phyloP scores from a whole-genome alignment of 441 rosid species.

The Corymbia calophylla region DNA sequence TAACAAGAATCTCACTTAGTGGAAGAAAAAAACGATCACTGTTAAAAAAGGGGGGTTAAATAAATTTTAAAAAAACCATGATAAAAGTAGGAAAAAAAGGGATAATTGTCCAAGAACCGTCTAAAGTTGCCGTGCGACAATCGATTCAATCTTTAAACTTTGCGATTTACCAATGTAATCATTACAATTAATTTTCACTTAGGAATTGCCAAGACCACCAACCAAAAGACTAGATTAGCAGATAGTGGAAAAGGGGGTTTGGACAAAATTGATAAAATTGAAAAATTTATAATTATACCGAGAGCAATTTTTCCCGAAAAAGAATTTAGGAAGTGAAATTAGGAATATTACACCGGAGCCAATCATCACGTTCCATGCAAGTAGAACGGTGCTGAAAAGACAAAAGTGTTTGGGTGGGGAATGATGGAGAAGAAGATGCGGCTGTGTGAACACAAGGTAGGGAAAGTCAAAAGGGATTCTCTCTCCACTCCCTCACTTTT shows the following conservation, averaged over 20 bases:
- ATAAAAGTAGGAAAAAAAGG: neutral
- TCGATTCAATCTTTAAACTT: fast-evolving
- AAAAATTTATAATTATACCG: too few relatives aligned
- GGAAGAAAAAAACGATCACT: neutral
- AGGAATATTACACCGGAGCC: neutral
- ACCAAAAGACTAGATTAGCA: fast-evolving
- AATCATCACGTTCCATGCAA: neutral
- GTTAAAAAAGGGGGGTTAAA: neutral
- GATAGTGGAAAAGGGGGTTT: fast-evolving
- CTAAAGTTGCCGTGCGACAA: neutral
- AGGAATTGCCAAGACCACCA: too few relatives aligned
- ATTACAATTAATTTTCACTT: neutral
- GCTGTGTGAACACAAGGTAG: neutral
- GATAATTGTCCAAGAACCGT: too few relatives aligned
- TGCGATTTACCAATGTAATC: too few relatives aligned
- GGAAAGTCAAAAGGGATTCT: neutral
- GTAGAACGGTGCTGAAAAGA: neutral
- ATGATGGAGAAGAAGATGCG: neutral
- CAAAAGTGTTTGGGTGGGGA: neutral
- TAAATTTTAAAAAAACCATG: neutral
- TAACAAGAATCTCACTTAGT: neutral
- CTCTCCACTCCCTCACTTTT: neutral
- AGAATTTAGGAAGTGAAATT: neutral
- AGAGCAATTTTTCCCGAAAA: fast-evolving
- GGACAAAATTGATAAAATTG: neutral